A percentile compares a stretch with the other conserved stretches of the same genome.
phyloP scores from a whole-genome alignment of 331 rosid genomes.

The Quercus tomentella region DNA sequence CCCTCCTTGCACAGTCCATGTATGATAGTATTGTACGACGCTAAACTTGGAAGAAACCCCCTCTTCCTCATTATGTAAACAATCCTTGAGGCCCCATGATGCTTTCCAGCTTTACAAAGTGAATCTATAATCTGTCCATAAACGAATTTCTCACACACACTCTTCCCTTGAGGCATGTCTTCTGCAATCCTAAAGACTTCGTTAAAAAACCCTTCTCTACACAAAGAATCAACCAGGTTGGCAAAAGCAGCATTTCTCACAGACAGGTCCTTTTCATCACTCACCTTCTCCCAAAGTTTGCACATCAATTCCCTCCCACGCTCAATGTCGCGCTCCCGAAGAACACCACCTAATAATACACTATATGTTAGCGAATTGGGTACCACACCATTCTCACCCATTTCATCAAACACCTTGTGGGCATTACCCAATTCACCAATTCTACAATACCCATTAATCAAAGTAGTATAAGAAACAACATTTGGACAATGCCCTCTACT shows the following conservation, averaged over 20 bases:
- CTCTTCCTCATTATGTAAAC: conserved; percentile 64
- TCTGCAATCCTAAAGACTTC: conserved; percentile 68
- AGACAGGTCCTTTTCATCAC: conserved; percentile 27
- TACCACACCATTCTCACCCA: conserved; percentile 46
- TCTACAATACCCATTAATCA: too few species aligned
- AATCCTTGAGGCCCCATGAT: conserved; percentile 75
- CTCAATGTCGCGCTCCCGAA: conserved; percentile 44
- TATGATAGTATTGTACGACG: conserved; percentile 51
- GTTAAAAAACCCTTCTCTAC: conserved; percentile 57
- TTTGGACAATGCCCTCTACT: too few species aligned
- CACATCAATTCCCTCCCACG: conserved; percentile 47
- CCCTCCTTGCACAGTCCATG: conserved; percentile 87
- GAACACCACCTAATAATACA: conserved; percentile 53
- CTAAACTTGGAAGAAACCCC: conserved; percentile 53
- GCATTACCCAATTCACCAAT: conserved; percentile 46
- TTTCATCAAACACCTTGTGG: conserved; percentile 74
- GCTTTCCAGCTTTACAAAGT: conserved; percentile 62
- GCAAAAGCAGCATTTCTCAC: conserved; percentile 64
- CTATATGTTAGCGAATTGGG: conserved; percentile 68
- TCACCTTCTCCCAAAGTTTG: conserved; percentile 64
- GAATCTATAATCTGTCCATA: conserved; percentile 77
- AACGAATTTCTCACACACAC: conserved; percentile 53
- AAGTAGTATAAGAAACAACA: too few species aligned
- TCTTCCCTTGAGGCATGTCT: conserved; percentile 54
- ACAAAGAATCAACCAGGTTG: conserved; percentile 63